Evolutionary conservation across 352 stramenopile species (phyloP).

Genomic region (Globisporangium nodosum): DNA sequence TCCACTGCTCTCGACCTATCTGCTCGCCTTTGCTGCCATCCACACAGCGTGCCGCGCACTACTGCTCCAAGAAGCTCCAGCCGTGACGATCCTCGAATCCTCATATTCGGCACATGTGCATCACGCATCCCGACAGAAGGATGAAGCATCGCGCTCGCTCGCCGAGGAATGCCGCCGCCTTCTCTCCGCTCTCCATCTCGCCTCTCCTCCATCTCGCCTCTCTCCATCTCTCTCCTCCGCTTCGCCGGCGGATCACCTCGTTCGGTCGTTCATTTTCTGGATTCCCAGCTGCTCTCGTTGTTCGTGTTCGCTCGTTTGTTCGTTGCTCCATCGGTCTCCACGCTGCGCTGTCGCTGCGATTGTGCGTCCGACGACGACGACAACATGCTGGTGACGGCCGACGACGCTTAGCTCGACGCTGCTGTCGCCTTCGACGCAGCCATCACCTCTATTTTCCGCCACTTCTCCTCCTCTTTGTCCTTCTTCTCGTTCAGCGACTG

Average conservation of each 20-base stretch:
- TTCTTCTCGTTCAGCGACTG: conserved; percentile 61
- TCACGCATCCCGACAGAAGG: conserved; percentile 10
- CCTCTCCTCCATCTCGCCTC: too few species aligned
- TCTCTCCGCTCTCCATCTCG: background rate
- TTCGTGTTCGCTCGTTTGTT: too few species aligned
- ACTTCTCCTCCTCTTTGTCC: conserved; percentile 86
- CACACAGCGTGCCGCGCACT: too few species aligned
- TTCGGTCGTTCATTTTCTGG: too few species aligned
- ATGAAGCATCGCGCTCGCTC: background rate
- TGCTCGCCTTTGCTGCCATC: background rate
- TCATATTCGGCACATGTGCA: conserved; percentile 14
- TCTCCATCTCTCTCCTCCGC: too few species aligned
- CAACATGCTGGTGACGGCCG: background rate
- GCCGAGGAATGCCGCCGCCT: background rate
- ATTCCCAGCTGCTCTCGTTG: too few species aligned
- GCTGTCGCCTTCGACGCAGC: conserved; percentile 59
- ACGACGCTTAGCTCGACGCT: conserved; percentile 22
- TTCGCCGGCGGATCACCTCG: too few species aligned
- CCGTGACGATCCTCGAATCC: conserved; percentile 6
- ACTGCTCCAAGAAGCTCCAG: background rate
- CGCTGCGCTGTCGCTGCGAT: too few species aligned
- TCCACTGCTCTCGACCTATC: background rate
- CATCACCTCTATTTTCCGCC: conserved; percentile 92
- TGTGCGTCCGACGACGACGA: too few species aligned
- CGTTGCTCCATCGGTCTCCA: too few species aligned